Base-by-base conservation (phyloP, 306 rosid species). In the Inga leiocalycina region DNA sequence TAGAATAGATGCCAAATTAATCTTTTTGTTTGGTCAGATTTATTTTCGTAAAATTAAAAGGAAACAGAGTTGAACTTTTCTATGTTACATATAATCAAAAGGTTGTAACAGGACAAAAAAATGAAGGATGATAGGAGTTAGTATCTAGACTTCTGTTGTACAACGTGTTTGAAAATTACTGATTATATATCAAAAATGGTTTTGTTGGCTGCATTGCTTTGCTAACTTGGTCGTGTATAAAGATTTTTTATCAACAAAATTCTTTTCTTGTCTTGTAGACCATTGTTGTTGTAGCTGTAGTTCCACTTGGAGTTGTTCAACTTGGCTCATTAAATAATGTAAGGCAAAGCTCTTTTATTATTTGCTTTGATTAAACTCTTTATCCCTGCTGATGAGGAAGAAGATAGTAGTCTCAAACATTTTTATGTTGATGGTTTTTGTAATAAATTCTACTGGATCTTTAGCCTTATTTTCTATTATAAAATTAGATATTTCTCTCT, bases 261-360 rank as follows among this genome's bases (percentile, higher is more conserved):
- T 77, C 82, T 87, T 66, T 24, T 45, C 17, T 71, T 71, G 11
- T 82, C 79, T 43, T 89, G 86, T 72, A 97, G 98, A 97, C 99
- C 62, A 87, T 97, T 79, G 93, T 85, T 61, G 91, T 92, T 74
- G 89, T 88, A 77, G 88, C 98, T 75, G 95, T 96, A 73, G 89
- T 79, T 81, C 97, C 99, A 10, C 97, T 88, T 74, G 98, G 99
- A 45, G 94, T 97, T 89, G 87, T 97, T 83, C 99, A 94, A 86
- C 97, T 97, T 79, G 99, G 99, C 20, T 94, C 98, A 75, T 84
- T 88, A 66, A 89, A 89, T 84, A 94, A 91, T 80, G 99, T 97
- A 87, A 49, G 93, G 80, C 48, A 59, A 78, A 77, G 35, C 52
- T 86, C 45, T 59, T 66, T 77, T 54, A 17, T 69, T 46, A 61